A percentile compares a stretch with the other conserved stretches of the same genome.
Conservation (phyloP, 2,329 filamentous ascomycete genomes). For the Tolypocladium cylindrosporum region DNA sequence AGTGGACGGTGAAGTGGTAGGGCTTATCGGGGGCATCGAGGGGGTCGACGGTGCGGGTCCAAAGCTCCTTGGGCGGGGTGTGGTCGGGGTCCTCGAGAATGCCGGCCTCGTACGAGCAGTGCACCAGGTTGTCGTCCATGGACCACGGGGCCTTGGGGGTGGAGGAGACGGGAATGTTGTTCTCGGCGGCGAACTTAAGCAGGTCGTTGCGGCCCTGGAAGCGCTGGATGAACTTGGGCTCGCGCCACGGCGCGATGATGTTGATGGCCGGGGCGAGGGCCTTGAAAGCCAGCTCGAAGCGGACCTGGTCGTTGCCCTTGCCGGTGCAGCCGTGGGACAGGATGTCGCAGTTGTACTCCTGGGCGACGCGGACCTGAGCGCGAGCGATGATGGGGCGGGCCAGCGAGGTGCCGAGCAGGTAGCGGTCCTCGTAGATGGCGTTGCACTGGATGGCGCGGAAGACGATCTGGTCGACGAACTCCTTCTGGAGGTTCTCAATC, state of each 20-base stretch:
- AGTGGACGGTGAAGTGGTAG: constrained; percentile 53
- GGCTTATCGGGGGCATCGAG: constrained; percentile 53
- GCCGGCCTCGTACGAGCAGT: constrained; percentile 69
- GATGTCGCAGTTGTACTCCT: constrained; percentile 26
- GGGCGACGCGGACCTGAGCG: constrained; percentile 25
- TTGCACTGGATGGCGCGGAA: constrained; percentile 61
- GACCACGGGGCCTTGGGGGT: constrained; percentile 64
- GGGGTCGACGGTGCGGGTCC: constrained; percentile 41
- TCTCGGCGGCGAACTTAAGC: constrained; percentile 57
- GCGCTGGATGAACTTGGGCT: constrained; percentile 33
- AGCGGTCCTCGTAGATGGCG: constrained; percentile 49
- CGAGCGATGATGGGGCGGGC: constrained; percentile 58
- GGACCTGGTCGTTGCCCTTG: constrained; percentile 34
- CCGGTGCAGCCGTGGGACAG: constrained; percentile 47
- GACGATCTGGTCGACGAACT: constrained; percentile 68
- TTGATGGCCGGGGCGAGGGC: constrained; percentile 50
- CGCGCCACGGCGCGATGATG: constrained; percentile 63
- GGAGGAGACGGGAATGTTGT: constrained; percentile 60
- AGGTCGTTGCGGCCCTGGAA: constrained; percentile 54
- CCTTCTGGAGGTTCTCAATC: constrained; percentile 52
- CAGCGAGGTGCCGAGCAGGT: constrained; percentile 40
- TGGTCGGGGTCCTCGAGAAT: constrained; percentile 44
- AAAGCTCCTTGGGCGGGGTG: constrained; percentile 60
- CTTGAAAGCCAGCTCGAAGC: constrained; percentile 19
- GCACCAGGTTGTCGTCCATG: constrained; percentile 30